Base-by-base conservation (phyloP, 2,329 filamentous ascomycete genomes). In the Furcasterigmium sp. region DNA sequence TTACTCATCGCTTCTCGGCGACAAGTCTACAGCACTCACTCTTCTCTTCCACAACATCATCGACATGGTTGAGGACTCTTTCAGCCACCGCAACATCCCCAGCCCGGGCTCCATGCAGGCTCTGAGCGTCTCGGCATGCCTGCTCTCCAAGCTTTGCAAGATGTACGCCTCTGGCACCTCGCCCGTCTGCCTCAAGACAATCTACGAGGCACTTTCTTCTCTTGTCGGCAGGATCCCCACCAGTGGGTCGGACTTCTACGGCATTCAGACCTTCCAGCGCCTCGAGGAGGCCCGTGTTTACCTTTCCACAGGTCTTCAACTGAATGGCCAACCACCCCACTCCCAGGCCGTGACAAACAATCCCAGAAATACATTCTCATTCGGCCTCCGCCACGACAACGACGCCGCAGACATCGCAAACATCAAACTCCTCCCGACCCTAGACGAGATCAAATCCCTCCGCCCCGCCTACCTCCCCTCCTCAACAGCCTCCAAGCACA, bases 391-490 rank as follows among this genome's bases (percentile, higher is more conserved):
- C 7, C 73, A 78, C 45, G 67, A 76, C 50, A 78, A 78, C 46
- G 75, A 78, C 49, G 57, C 68, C 38, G 57, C 51, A 1, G 57
- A 69, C 37, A 75, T 78, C 42, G 25, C 51, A 1, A 46, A 70
- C 1, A 76, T 79, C 43, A 58, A 58, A 37, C 71, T 78, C 29
- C 50, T 78, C 32, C 75, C 75, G 0, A 78, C 74, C 1, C 49
- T 55, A 2, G 53, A 65, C 13, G 75, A 78, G 48, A 73, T 78
- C 44, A 43, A 56, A 30, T 69, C 64, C 5, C 42, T 48, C 0
- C 58, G 65, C 14, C 53, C 50, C 4, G 72, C 76, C 45, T 76
- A 72, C 46, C 54, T 76, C 7, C 69, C 67, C 0, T 56, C 54
- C 3, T 63, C 52, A 5, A 63, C 73, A 49, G 51, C 61, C 5